These are phyloP conservation scores for Euryodendron excelsum DNA, from an alignment of 148 eudicot species.

Conservation along the genomic window DNA sequence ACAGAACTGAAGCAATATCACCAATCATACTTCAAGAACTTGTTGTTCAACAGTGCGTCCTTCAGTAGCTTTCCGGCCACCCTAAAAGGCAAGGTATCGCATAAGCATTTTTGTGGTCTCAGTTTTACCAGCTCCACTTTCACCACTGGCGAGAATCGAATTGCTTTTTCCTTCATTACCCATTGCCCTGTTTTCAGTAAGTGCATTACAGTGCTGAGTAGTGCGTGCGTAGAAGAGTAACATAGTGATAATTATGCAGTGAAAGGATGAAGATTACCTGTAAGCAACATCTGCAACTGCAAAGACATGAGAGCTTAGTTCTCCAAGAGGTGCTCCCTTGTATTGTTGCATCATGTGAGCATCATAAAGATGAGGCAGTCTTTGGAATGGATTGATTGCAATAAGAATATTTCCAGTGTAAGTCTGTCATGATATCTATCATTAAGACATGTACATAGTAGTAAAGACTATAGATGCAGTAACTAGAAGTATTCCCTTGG, in stretches of 20 bases:
- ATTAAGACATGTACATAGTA: too few species aligned
- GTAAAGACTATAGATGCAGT: too few species aligned
- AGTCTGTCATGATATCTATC: conserved; percentile 54
- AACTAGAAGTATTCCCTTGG: neutral
- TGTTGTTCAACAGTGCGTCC: too few species aligned
- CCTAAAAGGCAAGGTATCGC: too few species aligned
- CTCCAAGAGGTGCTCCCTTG: conserved; percentile 93
- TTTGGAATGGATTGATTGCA: conserved; percentile 98
- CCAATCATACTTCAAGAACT: too few species aligned
- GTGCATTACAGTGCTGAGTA: neutral
- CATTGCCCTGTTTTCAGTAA: too few species aligned
- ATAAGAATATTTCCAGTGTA: conserved; percentile 97
- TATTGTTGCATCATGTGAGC: conserved; percentile 98
- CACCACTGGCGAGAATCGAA: too few species aligned
- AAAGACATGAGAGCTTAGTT: conserved; percentile 95
- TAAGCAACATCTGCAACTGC: conserved; percentile 96
- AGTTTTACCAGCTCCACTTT: too few species aligned
- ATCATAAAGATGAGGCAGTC: conserved; percentile 85
- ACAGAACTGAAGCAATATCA: neutral
- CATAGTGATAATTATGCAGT: neutral
- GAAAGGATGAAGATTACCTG: conserved; percentile 49
- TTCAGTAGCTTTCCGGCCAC: too few species aligned
- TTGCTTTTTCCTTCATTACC: too few species aligned
- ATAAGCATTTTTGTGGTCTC: too few species aligned
- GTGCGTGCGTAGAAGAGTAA: neutral